Percentiles rank a stretch among this genome's conserved stretches.
These are phyloP conservation scores for Scedosporium aurantiacum DNA, from an alignment of 2,329 filamentous ascomycete species.

Conservation along the genomic window DNA sequence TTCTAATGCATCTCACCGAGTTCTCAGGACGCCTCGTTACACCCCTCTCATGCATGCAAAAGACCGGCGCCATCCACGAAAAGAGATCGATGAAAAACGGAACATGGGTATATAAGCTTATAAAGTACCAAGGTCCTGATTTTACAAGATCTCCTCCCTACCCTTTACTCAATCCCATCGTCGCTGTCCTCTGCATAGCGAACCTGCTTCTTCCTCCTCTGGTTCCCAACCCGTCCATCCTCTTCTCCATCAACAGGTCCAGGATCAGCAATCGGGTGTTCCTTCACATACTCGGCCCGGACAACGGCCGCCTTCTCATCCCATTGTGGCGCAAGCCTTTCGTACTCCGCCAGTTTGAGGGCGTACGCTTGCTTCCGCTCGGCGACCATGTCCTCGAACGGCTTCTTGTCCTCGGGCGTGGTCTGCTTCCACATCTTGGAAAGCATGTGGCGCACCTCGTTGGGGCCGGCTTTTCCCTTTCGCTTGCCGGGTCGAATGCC, in stretches of 20 bases:
- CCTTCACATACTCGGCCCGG: conserved; percentile 38
- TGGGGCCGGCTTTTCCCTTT: conserved; percentile 51
- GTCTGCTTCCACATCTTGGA: conserved; percentile 87
- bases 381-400: conserved; percentile 66
- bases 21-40: too few species aligned
- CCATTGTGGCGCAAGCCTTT: conserved; percentile 57
- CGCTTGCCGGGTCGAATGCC: conserved; percentile 43
- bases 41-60: too few species aligned
- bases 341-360: conserved; percentile 46
- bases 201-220: conserved; percentile 12
- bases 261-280: conserved; percentile 31
- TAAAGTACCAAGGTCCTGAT: background rate
- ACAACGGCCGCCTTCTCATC: conserved; percentile 52
- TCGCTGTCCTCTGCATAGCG: conserved; percentile 26
- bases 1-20: too few species aligned
- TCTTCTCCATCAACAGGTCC: conserved; percentile 11
- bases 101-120: background rate
- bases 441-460: conserved; percentile 75
- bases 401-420: conserved; percentile 56
- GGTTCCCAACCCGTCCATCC: conserved; percentile 4
- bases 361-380: conserved; percentile 57
- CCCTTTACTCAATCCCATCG: background rate
- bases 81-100: background rate
- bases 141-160: background rate
- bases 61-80: too few species aligned